Conservation (phyloP, 2,329 filamentous ascomycete genomes). For the Fusarium sp. region DNA sequence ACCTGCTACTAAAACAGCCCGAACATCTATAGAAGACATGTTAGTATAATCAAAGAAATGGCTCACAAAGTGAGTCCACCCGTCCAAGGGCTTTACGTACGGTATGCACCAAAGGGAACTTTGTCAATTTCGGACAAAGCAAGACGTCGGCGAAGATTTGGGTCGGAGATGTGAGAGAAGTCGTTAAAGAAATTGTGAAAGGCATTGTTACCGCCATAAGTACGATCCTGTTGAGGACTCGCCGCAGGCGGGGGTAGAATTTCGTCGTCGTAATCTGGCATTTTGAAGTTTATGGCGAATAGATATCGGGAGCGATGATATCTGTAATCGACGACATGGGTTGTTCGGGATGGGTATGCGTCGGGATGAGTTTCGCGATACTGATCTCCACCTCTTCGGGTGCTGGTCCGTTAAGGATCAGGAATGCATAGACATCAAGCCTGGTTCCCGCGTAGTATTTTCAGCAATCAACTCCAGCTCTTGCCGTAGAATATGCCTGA, state of each 20-base stretch:
- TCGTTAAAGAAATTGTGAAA: slow-evolving; percentile 84
- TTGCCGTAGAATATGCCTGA: neutral
- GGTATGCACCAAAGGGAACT: slow-evolving; percentile 82
- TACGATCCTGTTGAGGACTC: slow-evolving; percentile 57
- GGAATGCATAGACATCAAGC: slow-evolving; percentile 26
- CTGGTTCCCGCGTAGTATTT: slow-evolving; percentile 4
- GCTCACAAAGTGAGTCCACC: neutral
- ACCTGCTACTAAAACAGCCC: slow-evolving; percentile 82
- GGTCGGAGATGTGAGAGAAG: slow-evolving; percentile 76
- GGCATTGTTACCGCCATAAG: slow-evolving; percentile 75
- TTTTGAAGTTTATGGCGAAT: slow-evolving; percentile 47
- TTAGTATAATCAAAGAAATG: slow-evolving; percentile 9
- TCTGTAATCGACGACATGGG: slow-evolving; percentile 50
- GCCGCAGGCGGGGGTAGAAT: slow-evolving; percentile 60
- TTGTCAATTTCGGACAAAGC: slow-evolving; percentile 86
- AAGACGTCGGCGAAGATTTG: slow-evolving; percentile 81
- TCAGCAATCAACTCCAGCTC: slow-evolving; percentile 9
- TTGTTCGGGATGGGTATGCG: slow-evolving; percentile 28
- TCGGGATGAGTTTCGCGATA: slow-evolving; percentile 38
- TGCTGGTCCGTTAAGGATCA: slow-evolving; percentile 22
- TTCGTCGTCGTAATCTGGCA: slow-evolving; percentile 55
- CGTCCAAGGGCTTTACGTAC: slow-evolving; percentile 50
- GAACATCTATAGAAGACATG: slow-evolving; percentile 65
- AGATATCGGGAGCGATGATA: slow-evolving; percentile 43
- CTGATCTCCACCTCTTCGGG: slow-evolving; percentile 38